phyloP scores from a whole-genome alignment of 352 stramenopile species.

The Pythium scleroteichum region DNA sequence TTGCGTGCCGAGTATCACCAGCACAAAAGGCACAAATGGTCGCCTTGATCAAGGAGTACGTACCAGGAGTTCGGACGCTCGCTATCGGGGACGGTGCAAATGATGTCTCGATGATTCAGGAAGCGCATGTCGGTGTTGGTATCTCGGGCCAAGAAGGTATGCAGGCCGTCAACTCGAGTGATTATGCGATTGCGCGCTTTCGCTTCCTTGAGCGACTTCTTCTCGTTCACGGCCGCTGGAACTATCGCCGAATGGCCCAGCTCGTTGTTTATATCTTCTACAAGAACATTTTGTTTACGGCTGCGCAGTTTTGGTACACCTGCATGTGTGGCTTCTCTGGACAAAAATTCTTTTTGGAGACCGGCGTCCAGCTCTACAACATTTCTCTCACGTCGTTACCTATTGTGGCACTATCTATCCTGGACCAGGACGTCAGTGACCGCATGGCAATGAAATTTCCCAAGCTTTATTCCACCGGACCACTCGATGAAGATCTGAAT shows the following conservation, averaged over 20 bases:
- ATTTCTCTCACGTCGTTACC: slow-evolving; percentile 70
- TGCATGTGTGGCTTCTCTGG: slow-evolving; percentile 74
- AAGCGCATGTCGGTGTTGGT: slow-evolving; percentile 89
- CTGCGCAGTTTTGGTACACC: slow-evolving; percentile 78
- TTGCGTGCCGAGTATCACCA: slow-evolving; percentile 84
- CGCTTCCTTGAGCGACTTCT: slow-evolving; percentile 89
- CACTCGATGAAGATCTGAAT: slow-evolving; percentile 72
- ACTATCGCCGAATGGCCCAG: slow-evolving; percentile 89
- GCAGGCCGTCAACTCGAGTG: slow-evolving; percentile 92
- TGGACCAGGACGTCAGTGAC: slow-evolving; percentile 75
- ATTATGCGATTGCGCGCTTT: slow-evolving; percentile 94
- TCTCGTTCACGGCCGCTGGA: slow-evolving; percentile 91
- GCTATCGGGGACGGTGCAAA: slow-evolving; percentile 94
- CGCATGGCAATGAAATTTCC: slow-evolving; percentile 66
- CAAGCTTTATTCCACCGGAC: slow-evolving; percentile 65
- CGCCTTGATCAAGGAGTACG: slow-evolving; percentile 73
- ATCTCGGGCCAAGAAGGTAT: slow-evolving; percentile 92
- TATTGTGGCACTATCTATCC: slow-evolving; percentile 66
- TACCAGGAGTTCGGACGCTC: slow-evolving; percentile 74
- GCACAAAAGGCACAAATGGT: slow-evolving; percentile 89
- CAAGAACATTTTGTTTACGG: slow-evolving; percentile 90
- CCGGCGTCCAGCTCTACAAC: slow-evolving; percentile 81
- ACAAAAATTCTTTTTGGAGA: slow-evolving; percentile 85
- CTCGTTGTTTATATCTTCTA: slow-evolving; percentile 94
- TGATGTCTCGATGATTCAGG: slow-evolving; percentile 96